Evolutionary conservation across 768 basidiomycete species (phyloP), one percentile per base, ranked within the genome.

Genomic region (Suillus hirtellus): DNA sequence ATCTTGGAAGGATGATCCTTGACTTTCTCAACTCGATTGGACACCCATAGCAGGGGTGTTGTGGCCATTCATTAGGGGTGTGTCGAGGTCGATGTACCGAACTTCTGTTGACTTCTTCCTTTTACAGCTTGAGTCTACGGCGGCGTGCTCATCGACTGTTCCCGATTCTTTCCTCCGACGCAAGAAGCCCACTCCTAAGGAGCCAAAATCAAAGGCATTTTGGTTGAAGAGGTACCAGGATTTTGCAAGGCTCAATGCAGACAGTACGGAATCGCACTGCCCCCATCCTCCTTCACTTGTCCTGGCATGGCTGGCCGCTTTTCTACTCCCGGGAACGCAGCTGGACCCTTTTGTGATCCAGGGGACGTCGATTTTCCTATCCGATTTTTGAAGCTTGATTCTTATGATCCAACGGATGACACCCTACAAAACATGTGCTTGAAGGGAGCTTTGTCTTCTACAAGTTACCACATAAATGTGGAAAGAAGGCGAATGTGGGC

Each of bases 151-250:
- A 37, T n/a, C 50, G n/a, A 60, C 59, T 40, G 19, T 59, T 27
- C 52, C 60, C 27, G 50, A 31, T 27, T 21, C 56, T 31, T 21
- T 59, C 42, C 27, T 60, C 21, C 61, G 69, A 21, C 64, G 79
- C 70, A 59, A 69, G 58, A 80, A 79, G 53, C 24, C 58, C 19
- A 43, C 61, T 54, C 59, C 69, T 1, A 80, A 79, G 61, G 72
- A 74, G 14, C 44, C 67, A 14, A 84, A 82, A 67, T 77, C 78
- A 3, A 81, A 81, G 12, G 82, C 87, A 0, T 61, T 80, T n/a
- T 97, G 95, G 95, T 96, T 96, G 1, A 92, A 93, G 72, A 99
- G 97, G 97, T 99, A 93, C 71, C 94, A 90, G 92, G 95, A 97
- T 27, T 84, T 93, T 2, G 80, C 89, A 2, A 87, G 81, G 69